Evolutionary conservation across 1,139 yeast genomes (phyloP), one percentile per base, ranked within the genome.

Genomic region (Zygosaccharomyces sapae): DNA sequence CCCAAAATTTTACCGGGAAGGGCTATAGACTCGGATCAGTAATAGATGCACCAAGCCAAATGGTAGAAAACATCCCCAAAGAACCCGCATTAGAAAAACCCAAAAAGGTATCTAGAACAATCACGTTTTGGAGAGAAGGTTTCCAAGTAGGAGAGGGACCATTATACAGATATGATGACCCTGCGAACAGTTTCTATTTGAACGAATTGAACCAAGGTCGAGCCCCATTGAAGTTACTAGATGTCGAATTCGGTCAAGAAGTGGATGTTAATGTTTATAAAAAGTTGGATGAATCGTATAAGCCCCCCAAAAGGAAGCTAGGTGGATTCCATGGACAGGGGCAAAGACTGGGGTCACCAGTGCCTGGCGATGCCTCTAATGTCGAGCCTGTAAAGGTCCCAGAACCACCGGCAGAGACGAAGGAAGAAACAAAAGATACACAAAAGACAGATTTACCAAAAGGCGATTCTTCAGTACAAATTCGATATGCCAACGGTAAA

Each of bases 91-190:
- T 57, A 24, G 48, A 37, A 10, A 42, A 65, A 59, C 63, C 64
- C 9, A 67, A 67, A 48, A 71, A 68, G 44, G 94, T 81, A 5
- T 74, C 76, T 13, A 74, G 95, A 61, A 84, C 83, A 45, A 83
- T 94, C 53, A 88, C 95, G 0, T 92, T 92, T 66, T 92, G 98
- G 98, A 83, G 82, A 58, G 94, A 92, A 63, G 98, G 98, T 2
- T 92, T 94, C 69, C 87, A 89, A 47, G 90, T 92, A 27, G 97
- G 92, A 18, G 95, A 89, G 45, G 97, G 97, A 1, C 80, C 80
- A 18, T 74, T 92, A 51, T 83, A 79, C 66, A 74, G 95, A 49
- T 92, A 89, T 63, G 97, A 92, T 60, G 97, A 92, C 65, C 96
- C 96, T 5, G 80, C 77, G 20, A 92, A 92, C 63, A 81, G 83